Evolutionary conservation across 2,329 filamentous ascomycete genomes (phyloP).

Genomic region (Cadophora luteo-olivacea): DNA sequence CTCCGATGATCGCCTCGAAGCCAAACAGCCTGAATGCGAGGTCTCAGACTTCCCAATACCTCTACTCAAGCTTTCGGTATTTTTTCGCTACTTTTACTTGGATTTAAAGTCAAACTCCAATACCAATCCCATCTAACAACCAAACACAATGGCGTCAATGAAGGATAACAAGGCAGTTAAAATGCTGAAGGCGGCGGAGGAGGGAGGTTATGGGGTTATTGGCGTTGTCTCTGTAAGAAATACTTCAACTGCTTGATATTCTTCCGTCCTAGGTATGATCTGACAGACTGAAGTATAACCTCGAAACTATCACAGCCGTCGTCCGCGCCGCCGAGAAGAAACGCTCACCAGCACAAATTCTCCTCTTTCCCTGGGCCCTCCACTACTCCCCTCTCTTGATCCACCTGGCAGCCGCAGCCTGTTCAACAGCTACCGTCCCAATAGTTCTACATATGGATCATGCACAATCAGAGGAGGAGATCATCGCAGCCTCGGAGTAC

Average conservation of each 20-base stretch:
- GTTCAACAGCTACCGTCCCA: slow-evolving; percentile 60
- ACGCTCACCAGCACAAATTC: slow-evolving; percentile 69
- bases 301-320: slow-evolving; percentile 73
- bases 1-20: not conserved
- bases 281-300: too few relatives aligned
- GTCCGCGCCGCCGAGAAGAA: slow-evolving; percentile 73
- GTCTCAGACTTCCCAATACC: not conserved
- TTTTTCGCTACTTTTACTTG: not conserved
- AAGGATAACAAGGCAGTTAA: slow-evolving; percentile 47
- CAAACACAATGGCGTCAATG: slow-evolving; percentile 31
- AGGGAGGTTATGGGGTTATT: slow-evolving; percentile 61
- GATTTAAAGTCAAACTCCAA: not conserved
- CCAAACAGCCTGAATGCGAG: slow-evolving; percentile 7
- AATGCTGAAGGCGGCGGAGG: slow-evolving; percentile 53
- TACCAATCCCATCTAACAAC: not conserved
- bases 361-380: slow-evolving; percentile 75
- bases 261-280: too few relatives aligned
- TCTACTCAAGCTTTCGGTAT: not conserved
- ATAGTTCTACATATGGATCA: slow-evolving; percentile 71
- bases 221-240: slow-evolving; percentile 57
- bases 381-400: slow-evolving; percentile 64
- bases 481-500: slow-evolving; percentile 61
- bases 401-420: slow-evolving; percentile 61
- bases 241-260: too few relatives aligned
- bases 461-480: slow-evolving; percentile 65